Evolutionary conservation across 2,329 filamentous ascomycete species (phyloP).

Genomic region (Chaetothyriales sp.): DNA sequence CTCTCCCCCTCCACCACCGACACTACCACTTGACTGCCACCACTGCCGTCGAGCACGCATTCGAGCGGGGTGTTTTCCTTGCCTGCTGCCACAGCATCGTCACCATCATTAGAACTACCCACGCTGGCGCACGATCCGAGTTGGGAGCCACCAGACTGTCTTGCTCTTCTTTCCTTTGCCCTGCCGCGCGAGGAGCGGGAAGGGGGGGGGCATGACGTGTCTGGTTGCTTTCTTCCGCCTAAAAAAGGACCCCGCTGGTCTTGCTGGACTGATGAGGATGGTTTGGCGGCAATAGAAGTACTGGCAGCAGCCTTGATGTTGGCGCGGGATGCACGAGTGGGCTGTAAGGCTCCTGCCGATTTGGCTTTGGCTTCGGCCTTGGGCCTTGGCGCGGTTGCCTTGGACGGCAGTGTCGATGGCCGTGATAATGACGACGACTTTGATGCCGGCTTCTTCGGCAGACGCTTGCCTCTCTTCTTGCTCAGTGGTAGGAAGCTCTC

Average conservation of each 20-base stretch:
- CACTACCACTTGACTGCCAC: neutral
- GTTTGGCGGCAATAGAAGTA: slow-evolving; percentile 11
- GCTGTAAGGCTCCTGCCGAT: neutral
- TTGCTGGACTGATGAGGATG: slow-evolving; percentile 16
- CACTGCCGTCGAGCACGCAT: too few relatives aligned
- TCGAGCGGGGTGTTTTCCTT: slow-evolving; percentile 10
- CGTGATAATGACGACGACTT: too few relatives aligned
- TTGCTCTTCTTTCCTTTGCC: slow-evolving; percentile 1
- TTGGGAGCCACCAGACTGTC: slow-evolving; percentile 17
- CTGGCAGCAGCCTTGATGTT: slow-evolving; percentile 8
- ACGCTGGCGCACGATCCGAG: neutral
- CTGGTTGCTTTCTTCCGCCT: neutral
- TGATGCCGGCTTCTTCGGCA: neutral
- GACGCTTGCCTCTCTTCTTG: neutral
- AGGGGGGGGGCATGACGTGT: neutral
- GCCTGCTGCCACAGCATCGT: neutral
- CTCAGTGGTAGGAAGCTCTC: slow-evolving; percentile 13
- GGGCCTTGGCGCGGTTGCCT: neutral
- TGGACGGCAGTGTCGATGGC: too few relatives aligned
- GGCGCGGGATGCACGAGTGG: slow-evolving; percentile 10
- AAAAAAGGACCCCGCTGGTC: slow-evolving; percentile 5
- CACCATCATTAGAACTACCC: neutral
- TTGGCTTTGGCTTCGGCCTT: neutral
- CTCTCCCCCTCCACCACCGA: neutral
- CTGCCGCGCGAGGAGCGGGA: neutral